Percentiles rank a stretch among this genome's conserved stretches.
Evolutionary conservation across 2,329 filamentous ascomycete genomes (phyloP).

Genomic region (Colletotrichum sp.): DNA sequence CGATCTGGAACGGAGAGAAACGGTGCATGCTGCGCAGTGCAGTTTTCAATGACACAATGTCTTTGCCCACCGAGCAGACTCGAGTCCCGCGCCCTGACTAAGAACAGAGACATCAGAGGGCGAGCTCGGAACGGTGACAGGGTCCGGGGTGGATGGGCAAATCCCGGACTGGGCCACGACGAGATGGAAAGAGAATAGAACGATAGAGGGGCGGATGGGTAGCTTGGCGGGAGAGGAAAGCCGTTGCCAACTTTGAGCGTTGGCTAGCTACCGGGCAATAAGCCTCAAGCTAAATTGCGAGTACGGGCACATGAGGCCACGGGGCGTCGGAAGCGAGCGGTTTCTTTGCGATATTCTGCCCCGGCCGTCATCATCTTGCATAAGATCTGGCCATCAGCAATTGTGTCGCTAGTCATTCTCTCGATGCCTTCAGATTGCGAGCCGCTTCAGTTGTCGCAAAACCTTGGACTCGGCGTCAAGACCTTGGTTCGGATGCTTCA

Average conservation of each 20-base stretch:
- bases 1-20: background rate
- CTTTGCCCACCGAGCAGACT: background rate
- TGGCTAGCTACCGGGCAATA: background rate
- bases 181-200: conserved; percentile 14
- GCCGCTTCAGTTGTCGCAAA: background rate
- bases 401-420: background rate
- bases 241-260: background rate
- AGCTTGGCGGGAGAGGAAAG: conserved; percentile 6
- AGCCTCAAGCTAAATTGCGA: background rate
- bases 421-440: background rate
- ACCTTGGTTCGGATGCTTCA: background rate
- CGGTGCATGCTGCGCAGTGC: background rate
- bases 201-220: conserved; percentile 8
- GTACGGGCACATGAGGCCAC: background rate
- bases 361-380: background rate
- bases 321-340: conserved; percentile 7
- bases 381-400: background rate
- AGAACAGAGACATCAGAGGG: background rate
- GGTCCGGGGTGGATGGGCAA: background rate
- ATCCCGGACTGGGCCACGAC: conserved; percentile 11
- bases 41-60: background rate
- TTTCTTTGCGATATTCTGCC: background rate
- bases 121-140: background rate
- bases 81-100: background rate
- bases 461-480: background rate